Conservation (phyloP, 2,329 filamentous ascomycete genomes). For the Exutisphaerella laricina region DNA sequence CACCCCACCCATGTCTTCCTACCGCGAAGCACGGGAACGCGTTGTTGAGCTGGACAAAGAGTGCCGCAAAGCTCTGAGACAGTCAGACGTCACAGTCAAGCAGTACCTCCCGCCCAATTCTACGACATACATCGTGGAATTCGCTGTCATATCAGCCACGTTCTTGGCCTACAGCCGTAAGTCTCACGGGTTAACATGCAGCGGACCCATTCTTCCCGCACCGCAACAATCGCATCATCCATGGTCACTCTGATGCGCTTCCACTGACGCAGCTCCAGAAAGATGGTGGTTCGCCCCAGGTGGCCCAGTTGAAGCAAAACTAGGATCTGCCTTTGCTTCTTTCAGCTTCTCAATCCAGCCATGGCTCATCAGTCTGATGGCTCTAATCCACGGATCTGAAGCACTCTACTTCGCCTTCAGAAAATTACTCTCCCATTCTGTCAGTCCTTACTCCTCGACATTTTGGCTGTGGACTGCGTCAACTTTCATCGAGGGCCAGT, state of each 20-base stretch:
- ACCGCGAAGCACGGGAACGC: slow-evolving; percentile 62
- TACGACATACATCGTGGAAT: slow-evolving; percentile 47
- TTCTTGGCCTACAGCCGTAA: slow-evolving; percentile 48
- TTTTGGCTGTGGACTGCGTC: slow-evolving; percentile 51
- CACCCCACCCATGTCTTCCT: slow-evolving; percentile 62
- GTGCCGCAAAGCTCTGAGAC: slow-evolving; percentile 54
- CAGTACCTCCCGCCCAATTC: slow-evolving; percentile 49
- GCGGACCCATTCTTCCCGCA: no score
- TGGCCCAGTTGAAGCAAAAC: slow-evolving; percentile 33
- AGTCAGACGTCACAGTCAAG: slow-evolving; percentile 52
- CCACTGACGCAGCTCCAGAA: no score
- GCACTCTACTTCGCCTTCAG: slow-evolving; percentile 42
- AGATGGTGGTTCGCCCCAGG: slow-evolving; percentile 51
- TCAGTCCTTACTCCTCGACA: slow-evolving; percentile 42
- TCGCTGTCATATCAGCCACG: slow-evolving; percentile 52
- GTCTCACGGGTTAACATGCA: no score
- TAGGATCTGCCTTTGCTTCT: slow-evolving; percentile 52
- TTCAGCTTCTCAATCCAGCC: slow-evolving; percentile 57
- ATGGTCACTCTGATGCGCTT: no score
- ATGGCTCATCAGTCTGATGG: slow-evolving; percentile 52
- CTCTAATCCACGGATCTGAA: slow-evolving; percentile 63
- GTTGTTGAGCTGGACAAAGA: slow-evolving; percentile 67
- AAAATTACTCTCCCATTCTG: slow-evolving; percentile 48
- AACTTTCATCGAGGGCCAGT: slow-evolving; percentile 51
- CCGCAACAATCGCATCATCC: no score